Evolutionary conservation across 2,329 filamentous ascomycete genomes (phyloP).

Genomic region (Tetracladium maxilliforme): DNA sequence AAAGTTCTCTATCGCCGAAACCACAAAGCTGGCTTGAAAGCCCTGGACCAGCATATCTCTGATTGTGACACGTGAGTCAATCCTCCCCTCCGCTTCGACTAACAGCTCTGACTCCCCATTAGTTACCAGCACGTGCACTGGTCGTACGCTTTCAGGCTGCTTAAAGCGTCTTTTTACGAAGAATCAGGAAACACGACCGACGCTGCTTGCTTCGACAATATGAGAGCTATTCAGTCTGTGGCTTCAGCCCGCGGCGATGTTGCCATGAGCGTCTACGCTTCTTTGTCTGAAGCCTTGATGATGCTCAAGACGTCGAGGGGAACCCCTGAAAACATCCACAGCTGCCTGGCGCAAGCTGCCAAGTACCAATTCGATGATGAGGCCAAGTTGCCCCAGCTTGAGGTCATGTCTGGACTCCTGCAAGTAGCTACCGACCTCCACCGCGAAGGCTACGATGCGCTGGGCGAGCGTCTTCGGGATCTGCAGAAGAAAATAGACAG

Average conservation of each 20-base stretch:
- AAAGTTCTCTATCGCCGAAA: slow-evolving; percentile 58
- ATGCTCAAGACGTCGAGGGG: no score
- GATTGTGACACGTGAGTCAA: slow-evolving; percentile 47
- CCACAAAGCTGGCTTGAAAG: slow-evolving; percentile 57
- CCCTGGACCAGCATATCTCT: slow-evolving; percentile 52
- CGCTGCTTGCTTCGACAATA: slow-evolving; percentile 48
- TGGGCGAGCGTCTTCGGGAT: no score
- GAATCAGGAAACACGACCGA: slow-evolving; percentile 47
- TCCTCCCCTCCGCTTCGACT: slow-evolving; percentile 1
- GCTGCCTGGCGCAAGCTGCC: slow-evolving; percentile 58
- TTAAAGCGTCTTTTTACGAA: slow-evolving; percentile 56
- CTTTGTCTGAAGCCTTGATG: slow-evolving; percentile 54
- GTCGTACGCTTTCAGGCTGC: slow-evolving; percentile 63
- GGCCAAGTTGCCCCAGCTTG: slow-evolving; percentile 49
- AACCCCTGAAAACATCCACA: no score
- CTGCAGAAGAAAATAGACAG: no score
- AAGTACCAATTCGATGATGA: slow-evolving; percentile 54
- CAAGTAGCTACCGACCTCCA: no score
- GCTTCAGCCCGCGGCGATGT: slow-evolving; percentile 46
- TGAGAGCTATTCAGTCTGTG: slow-evolving; percentile 45
- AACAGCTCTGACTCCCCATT: slow-evolving; percentile 8
- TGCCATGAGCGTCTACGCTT: slow-evolving; percentile 49
- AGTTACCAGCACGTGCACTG: slow-evolving; percentile 52
- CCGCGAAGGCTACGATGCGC: no score
- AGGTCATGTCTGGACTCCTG: no score